Base-by-base conservation (phyloP, 148 eudicot genomes). In the Tetragonia tetragonoides region DNA sequence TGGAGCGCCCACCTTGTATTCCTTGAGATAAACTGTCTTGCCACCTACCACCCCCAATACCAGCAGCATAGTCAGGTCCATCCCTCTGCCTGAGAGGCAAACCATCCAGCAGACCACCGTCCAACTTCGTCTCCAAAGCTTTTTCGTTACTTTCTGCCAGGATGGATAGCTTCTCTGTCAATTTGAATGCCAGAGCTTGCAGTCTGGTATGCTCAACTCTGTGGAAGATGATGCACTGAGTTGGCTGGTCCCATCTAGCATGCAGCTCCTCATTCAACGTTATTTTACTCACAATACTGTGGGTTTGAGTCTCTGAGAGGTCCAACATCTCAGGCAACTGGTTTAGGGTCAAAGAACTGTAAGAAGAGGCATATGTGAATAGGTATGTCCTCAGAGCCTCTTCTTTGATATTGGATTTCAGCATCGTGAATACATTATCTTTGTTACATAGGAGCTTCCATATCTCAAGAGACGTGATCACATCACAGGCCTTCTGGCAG, bases 191-290 rank as follows among this genome's bases (percentile, higher is more conserved):
- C 78, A 89, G 59, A 39, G 84, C 87, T 78, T 89, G 97, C 68
- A 90, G 61, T 76, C 97, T 84, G 2, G 89, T 65, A 79, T 87
- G 91, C 77, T 80, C 87, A 7, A 88, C 88, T 21, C 88, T 88
- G 53, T 91, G 90, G 87, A 89, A 89, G 14, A 88, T 82, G 28
- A 88, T 84, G 86, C 90, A 87, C 16, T 41, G 72, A 0, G 90
- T 83, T 4, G 91, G 97, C 70, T 91, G 97, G 79, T 89, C 92
- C 93, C 89, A 90, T 61, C 87, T 88, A 0, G 93, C 97, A n/a
- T 87, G 88, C 8, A 91, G 89, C 82, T 91, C 93, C 77, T 89
- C 93, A 1, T 77, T 80, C 66, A 88, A 84, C 89, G 89, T 91
- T 93, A 91, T 89, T 75, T 88, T 91, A 80, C 89, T 91, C 14